Percentiles rank a stretch among this genome's conserved stretches.
These are phyloP conservation scores for Pseudogymnoascus sp. DNA, from an alignment of 2,329 filamentous ascomycete genomes.

Conservation along the genomic window DNA sequence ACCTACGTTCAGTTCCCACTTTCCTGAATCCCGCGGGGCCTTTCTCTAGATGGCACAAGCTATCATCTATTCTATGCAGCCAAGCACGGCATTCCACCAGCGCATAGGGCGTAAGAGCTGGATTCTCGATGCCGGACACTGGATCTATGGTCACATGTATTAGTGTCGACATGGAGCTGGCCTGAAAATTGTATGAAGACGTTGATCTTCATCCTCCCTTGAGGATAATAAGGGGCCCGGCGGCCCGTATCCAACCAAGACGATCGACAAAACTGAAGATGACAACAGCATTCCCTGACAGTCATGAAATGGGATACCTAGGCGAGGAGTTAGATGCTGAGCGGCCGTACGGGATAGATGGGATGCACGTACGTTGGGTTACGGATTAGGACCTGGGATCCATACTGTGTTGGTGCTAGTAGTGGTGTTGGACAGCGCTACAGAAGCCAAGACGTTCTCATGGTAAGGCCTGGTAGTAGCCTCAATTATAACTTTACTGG, in stretches of 20 bases:
- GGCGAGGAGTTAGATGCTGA: background rate
- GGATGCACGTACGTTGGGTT: background rate
- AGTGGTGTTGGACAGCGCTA: background rate
- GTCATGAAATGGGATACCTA: background rate
- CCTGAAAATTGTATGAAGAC: background rate
- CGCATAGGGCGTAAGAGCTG: background rate
- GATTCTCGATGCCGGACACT: background rate
- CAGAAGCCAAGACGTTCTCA: background rate
- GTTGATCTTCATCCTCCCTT: background rate
- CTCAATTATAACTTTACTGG: background rate
- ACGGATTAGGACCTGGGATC: background rate
- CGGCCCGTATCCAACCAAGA: slow-evolving; percentile 1
- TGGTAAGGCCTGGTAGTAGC: background rate
- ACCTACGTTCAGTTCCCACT: background rate
- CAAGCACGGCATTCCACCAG: background rate
- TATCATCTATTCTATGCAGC: slow-evolving; percentile 7
- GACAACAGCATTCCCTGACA: background rate
- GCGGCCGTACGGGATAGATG: slow-evolving; percentile 3
- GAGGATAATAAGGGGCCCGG: background rate
- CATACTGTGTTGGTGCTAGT: background rate
- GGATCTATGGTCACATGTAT: background rate
- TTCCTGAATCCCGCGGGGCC: background rate
- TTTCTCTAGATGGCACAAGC: slow-evolving; percentile 5
- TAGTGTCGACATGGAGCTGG: background rate
- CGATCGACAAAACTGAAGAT: background rate